A percentile compares a stretch with the other conserved stretches of the same genome.
phyloP scores from a whole-genome alignment of 768 basidiomycete genomes.

The Psilocybe tampanensis region DNA sequence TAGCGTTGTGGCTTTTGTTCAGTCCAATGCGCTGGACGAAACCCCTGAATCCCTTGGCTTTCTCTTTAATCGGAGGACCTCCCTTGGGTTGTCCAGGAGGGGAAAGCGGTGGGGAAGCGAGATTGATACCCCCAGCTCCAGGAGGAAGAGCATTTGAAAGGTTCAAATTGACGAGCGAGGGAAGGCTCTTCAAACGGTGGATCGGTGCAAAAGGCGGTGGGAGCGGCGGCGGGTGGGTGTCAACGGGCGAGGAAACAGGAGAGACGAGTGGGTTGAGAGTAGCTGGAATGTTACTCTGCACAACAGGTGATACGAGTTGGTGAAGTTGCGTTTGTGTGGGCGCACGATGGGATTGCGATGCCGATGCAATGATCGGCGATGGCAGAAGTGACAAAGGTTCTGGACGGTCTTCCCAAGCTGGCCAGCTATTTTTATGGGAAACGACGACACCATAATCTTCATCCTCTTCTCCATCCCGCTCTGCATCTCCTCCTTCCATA shows the following conservation, averaged over 20 bases:
- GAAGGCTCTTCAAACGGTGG: slow-evolving; percentile 22
- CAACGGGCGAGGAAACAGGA: background rate
- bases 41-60: slow-evolving; percentile 21
- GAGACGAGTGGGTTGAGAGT: too few relatives aligned
- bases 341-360: too few relatives aligned
- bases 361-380: too few relatives aligned
- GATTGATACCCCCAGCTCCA: background rate
- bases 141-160: background rate
- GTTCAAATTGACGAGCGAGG: slow-evolving; percentile 15
- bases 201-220: background rate
- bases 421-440: background rate
- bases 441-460: slow-evolving; percentile 12
- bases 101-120: background rate
- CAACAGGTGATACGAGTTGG: too few relatives aligned
- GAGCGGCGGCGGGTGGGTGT: background rate
- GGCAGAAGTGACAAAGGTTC: background rate
- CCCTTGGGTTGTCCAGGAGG: background rate
- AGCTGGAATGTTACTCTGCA: too few relatives aligned
- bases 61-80: background rate
- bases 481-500: background rate
- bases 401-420: background rate
- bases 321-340: too few relatives aligned
- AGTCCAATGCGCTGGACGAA: slow-evolving; percentile 26
- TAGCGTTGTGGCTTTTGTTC: background rate
- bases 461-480: slow-evolving; percentile 10